Conservation (phyloP, 805 yeast species). For the Hanseniaspora mollemarum region DNA sequence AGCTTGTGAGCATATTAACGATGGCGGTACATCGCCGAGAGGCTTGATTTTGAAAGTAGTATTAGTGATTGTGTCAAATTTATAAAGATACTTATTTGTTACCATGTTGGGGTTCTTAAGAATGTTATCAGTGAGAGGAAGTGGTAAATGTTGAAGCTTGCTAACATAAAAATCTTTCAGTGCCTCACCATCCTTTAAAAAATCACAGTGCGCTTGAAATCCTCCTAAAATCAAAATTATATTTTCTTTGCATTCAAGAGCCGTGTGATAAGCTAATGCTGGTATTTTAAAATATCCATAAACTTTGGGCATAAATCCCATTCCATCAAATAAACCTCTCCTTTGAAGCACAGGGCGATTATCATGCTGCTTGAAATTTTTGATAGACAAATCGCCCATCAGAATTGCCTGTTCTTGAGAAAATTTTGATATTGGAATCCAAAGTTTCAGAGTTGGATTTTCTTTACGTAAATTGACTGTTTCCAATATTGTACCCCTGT, state of each 20-base stretch:
- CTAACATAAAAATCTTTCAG: slow-evolving; percentile 31
- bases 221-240: slow-evolving; percentile 38
- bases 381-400: not conserved
- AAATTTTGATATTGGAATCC: not conserved
- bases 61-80: slow-evolving; percentile 34
- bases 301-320: slow-evolving; percentile 24
- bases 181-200: not conserved
- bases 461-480: not conserved
- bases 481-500: not conserved
- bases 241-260: slow-evolving; percentile 32
- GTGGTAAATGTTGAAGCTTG: slow-evolving; percentile 35
- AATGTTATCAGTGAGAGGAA: slow-evolving; percentile 36
- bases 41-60: slow-evolving; percentile 29
- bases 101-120: slow-evolving; percentile 35
- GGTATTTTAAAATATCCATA: slow-evolving; percentile 36
- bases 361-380: not conserved
- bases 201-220: slow-evolving; percentile 20
- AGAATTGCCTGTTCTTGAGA: not conserved
- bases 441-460: not conserved
- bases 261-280: slow-evolving; percentile 35
- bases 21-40: slow-evolving; percentile 40
- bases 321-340: slow-evolving; percentile 20
- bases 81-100: slow-evolving; percentile 32
- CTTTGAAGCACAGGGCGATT: not conserved
- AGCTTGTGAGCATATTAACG: slow-evolving; percentile 39